Percentiles rank a stretch among this genome's conserved stretches.
These are phyloP conservation scores for Pichia manshurica DNA, from an alignment of 805 yeast genomes.

Conservation along the genomic window DNA sequence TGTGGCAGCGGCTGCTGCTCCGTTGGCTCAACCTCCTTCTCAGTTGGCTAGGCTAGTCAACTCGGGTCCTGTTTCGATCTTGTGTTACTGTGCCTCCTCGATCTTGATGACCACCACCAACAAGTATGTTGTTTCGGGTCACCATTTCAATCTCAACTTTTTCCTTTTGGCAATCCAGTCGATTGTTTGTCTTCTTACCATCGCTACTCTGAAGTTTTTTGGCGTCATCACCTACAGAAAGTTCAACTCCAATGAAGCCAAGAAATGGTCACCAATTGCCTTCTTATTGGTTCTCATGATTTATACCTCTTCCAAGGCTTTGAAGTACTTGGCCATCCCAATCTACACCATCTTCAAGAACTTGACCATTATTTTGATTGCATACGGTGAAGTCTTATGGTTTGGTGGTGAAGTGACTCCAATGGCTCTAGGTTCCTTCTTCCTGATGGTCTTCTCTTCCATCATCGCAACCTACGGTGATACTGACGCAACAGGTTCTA, in stretches of 20 bases:
- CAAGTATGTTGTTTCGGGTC: conserved; percentile 83
- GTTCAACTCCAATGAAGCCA: conserved; percentile 80
- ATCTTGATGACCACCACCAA: conserved; percentile 97
- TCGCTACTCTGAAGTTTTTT: conserved; percentile 63
- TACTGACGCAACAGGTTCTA: conserved; percentile 34
- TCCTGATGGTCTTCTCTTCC: conserved; percentile 92
- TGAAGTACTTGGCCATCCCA: conserved; percentile 86
- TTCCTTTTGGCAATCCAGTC: conserved; percentile 86
- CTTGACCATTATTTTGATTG: conserved; percentile 91
- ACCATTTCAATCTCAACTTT: conserved; percentile 72
- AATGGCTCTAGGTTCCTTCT: conserved; percentile 84
- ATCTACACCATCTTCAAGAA: conserved; percentile 98
- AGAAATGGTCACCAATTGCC: conserved; percentile 94
- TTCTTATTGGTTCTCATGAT: conserved; percentile 86
- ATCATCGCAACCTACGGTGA: conserved; percentile 89
- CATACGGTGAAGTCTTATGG: conserved; percentile 97
- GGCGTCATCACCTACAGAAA: conserved; percentile 83
- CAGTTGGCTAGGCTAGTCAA: conserved; percentile 33
- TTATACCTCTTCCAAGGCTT: conserved; percentile 92
- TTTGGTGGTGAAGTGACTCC: conserved; percentile 89
- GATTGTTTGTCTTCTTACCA: conserved; percentile 70
- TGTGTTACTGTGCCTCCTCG: conserved; percentile 87
- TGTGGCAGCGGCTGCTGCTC: conserved; percentile 13
- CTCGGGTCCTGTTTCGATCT: conserved; percentile 63
- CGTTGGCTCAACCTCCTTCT: conserved; percentile 15